Conservation (phyloP, 2,329 filamentous ascomycete species). For the Biscogniauxia sp. region DNA sequence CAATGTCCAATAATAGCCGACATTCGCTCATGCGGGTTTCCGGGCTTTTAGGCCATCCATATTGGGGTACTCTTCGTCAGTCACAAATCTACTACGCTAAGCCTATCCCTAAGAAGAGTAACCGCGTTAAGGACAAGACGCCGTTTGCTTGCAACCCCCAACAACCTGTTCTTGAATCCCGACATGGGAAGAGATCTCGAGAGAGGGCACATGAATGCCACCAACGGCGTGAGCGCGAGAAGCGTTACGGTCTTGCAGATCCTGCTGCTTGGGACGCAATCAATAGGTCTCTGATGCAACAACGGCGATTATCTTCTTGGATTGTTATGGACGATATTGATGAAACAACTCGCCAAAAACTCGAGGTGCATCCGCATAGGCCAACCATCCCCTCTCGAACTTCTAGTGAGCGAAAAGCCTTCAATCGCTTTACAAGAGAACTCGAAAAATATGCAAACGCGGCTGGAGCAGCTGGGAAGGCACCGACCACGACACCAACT, state of each 20-base stretch:
- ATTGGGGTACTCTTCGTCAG: conserved; percentile 27
- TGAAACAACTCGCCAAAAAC: neutral
- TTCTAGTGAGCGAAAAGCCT: conserved; percentile 41
- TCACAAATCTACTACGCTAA: conserved; percentile 15
- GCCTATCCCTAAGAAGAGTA: neutral
- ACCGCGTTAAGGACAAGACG: neutral
- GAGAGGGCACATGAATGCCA: conserved; percentile 8
- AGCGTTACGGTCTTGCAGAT: conserved; percentile 35
- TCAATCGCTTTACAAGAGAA: conserved; percentile 42
- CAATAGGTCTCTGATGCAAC: conserved; percentile 44
- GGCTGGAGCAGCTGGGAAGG: conserved; percentile 37
- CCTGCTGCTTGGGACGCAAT: conserved; percentile 44
- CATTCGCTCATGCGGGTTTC: conserved; percentile 27
- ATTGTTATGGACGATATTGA: conserved; percentile 20
- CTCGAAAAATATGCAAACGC: conserved; percentile 42
- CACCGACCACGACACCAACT: conserved; percentile 40
- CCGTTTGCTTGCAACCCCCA: neutral
- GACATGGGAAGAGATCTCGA: conserved; percentile 8
- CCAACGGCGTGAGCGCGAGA: conserved; percentile 19
- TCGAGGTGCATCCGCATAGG: neutral
- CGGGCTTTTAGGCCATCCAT: conserved; percentile 23
- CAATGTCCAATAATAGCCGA: conserved; percentile 10
- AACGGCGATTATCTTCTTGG: conserved; percentile 40
- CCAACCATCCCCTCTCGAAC: conserved; percentile 35
- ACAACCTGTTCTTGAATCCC: conserved; percentile 1